Percentiles rank a stretch among this genome's conserved stretches.
phyloP scores from a whole-genome alignment of 75 land plant species.

The Selaginella moellendorffii region DNA sequence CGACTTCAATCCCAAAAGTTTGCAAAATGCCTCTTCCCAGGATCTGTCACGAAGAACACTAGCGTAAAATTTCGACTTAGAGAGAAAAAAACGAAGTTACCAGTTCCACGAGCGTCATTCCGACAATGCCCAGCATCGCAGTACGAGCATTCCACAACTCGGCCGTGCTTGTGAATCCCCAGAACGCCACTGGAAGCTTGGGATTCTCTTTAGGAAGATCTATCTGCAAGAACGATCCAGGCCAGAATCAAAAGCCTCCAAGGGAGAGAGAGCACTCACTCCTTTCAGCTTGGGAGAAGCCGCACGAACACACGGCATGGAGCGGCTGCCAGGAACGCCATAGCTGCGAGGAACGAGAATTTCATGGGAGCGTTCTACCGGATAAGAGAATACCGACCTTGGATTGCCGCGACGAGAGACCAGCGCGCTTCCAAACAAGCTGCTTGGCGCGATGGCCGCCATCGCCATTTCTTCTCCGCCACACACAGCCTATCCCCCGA shows the following conservation, averaged over 20 bases:
- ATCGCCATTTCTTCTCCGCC: too few relatives aligned
- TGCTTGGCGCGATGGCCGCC: too few relatives aligned
- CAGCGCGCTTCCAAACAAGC: too few relatives aligned
- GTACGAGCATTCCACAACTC: constrained; percentile 94
- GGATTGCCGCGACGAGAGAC: too few relatives aligned
- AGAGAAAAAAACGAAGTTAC: constrained; percentile 18
- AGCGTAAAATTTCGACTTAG: background rate
- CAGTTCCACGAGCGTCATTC: constrained; percentile 65
- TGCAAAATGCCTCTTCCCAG: constrained; percentile 64
- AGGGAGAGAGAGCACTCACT: too few relatives aligned
- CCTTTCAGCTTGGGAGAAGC: background rate
- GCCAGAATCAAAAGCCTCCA: too few relatives aligned
- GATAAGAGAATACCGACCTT: too few relatives aligned
- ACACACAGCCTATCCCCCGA: too few relatives aligned
- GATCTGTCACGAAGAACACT: constrained; percentile 30
- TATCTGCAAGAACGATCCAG: constrained; percentile 52
- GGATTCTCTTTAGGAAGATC: constrained; percentile 74
- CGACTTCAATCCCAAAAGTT: constrained; percentile 71
- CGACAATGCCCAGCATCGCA: constrained; percentile 84
- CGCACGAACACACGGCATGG: background rate
- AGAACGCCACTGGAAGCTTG: constrained; percentile 48
- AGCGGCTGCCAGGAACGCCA: too few relatives aligned
- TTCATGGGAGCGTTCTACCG: too few relatives aligned
- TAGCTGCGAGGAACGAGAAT: too few relatives aligned
- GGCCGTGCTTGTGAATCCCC: constrained; percentile 77